These are phyloP conservation scores for Heliamphora pulchella DNA, from an alignment of 179 eudicot genomes.

Conservation along the genomic window DNA sequence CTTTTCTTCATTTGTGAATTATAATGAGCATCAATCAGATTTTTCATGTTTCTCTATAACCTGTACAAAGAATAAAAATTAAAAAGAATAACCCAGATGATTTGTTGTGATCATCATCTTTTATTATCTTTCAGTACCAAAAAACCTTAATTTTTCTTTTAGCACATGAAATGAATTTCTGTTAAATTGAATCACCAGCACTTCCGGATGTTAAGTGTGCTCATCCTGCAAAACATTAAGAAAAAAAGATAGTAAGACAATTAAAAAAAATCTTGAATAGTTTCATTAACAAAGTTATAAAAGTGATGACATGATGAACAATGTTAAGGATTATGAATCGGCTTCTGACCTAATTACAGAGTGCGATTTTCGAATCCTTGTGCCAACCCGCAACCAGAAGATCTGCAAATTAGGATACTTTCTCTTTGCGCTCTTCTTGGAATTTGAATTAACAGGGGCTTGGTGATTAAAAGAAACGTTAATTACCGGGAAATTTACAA, in stretches of 20 bases:
- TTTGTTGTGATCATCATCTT: neutral
- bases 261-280: neutral
- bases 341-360: neutral
- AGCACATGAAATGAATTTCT: neutral
- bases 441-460: neutral
- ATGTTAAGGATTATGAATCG: neutral
- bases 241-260: neutral
- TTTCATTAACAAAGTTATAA: neutral
- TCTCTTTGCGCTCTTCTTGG: neutral
- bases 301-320: neutral
- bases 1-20: neutral
- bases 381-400: neutral
- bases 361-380: neutral
- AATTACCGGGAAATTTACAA: too few species aligned
- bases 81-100: neutral
- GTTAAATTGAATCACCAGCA: neutral
- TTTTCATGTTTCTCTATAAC: constrained; percentile 1
- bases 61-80: neutral
- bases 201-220: neutral
- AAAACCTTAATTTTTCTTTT: neutral
- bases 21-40: neutral
- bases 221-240: constrained; percentile 6
- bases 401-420: neutral
- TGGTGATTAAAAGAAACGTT: neutral
- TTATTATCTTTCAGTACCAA: neutral